Evolutionary conservation across 805 yeast species (phyloP).

Genomic region (Wickerhamomyces silvicola): DNA sequence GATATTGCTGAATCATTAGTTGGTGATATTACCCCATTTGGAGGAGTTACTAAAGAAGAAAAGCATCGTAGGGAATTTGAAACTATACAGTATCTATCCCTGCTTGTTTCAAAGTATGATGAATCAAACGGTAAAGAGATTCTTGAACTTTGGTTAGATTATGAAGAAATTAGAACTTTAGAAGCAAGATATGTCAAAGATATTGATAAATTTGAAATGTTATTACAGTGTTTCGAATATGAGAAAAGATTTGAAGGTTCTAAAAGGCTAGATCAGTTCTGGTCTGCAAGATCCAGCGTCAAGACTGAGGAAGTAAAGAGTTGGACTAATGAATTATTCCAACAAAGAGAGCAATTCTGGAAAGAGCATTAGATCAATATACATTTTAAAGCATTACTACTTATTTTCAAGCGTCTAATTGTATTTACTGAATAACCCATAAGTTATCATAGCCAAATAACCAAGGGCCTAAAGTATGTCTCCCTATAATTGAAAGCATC

Average conservation of each 20-base stretch:
- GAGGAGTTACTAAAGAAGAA: slow-evolving; percentile 66
- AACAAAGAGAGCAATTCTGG: slow-evolving; percentile 40
- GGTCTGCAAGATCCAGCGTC: slow-evolving; percentile 51
- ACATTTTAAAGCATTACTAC: slow-evolving; percentile 1
- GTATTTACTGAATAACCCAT: slow-evolving; percentile 25
- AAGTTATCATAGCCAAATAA: slow-evolving; percentile 87
- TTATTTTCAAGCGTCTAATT: slow-evolving; percentile 1
- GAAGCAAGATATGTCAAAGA: slow-evolving; percentile 93
- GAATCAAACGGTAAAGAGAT: slow-evolving; percentile 56
- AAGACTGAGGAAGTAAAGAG: slow-evolving; percentile 64
- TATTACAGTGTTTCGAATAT: slow-evolving; percentile 77
- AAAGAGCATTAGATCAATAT: slow-evolving; percentile 3
- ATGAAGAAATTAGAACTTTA: slow-evolving; percentile 72
- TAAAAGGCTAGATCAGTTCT: slow-evolving; percentile 64
- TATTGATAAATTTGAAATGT: slow-evolving; percentile 85
- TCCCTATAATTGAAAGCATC: slow-evolving; percentile 50
- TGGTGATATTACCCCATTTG: slow-evolving; percentile 89
- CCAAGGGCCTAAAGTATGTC: slow-evolving; percentile 84
- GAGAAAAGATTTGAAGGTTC: slow-evolving; percentile 57
- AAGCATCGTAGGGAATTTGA: slow-evolving; percentile 76
- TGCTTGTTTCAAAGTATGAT: slow-evolving; percentile 61
- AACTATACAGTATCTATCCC: slow-evolving; percentile 61
- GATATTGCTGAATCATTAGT: slow-evolving; percentile 93
- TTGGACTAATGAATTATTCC: slow-evolving; percentile 57
- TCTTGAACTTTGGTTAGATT: slow-evolving; percentile 74